Evolutionary conservation across 345 rosid species (phyloP), one percentile per base, ranked within the genome.

Genomic region (Fremontodendron californicum): DNA sequence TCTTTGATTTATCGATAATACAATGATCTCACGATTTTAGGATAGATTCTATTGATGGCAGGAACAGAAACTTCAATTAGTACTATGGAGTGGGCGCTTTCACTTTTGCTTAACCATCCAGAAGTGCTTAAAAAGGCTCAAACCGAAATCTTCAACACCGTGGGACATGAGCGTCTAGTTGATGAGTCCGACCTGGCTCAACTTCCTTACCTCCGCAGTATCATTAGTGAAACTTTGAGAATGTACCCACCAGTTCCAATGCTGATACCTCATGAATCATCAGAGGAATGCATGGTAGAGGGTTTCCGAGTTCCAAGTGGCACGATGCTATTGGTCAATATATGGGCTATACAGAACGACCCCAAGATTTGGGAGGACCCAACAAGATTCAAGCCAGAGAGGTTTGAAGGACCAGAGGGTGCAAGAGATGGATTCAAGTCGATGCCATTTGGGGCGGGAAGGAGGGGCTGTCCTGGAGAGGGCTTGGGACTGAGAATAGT

Each of bases 381-480:
- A 0, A 11, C 25, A 10, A 37, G 71, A 25, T 89, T 90, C 78
- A 81, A 69, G 72, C 97, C 94, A 0, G 92, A 87, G 71, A 86
- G 94, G 72, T 90, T 90, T 74, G 77, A 71, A 40, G 83, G 79
- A 0, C 19, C 60, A 40, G 79, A 79, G 23, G 92, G 88, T n/a
- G 80, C 16, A 13, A 75, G 76, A 68, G 88, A 86, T 31, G 91
- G 87, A 42, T 83, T 79, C 79, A 83, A 21, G 78, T 77, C 81
- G 29, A 82, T 88, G 85, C 86, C 92, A 1, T 89, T 91, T 57
- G 90, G 92, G 10, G 78, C 81, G 4, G 93, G 97, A 15, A 82
- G 97, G 73, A 88, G 91, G 35, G 77, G 86, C 4, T 91, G 94
- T 73, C 92, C 93, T 0, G 93, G 91, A 0, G 92, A 88, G 8